phyloP scores from a whole-genome alignment of 345 rosid species.

The rapeseed (Brassica napus) region DNA sequence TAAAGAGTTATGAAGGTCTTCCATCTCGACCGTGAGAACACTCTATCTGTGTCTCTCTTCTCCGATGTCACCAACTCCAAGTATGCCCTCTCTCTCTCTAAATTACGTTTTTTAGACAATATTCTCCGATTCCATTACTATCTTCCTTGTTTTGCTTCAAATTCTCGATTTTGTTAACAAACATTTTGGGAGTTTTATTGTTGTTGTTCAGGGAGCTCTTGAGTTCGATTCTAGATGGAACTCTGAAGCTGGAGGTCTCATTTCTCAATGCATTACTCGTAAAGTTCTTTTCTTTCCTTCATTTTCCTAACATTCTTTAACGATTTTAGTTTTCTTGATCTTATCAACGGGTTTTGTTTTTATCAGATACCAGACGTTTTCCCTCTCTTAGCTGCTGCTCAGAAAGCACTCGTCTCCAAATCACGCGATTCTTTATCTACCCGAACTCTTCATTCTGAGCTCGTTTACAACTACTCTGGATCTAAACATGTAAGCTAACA shows the following conservation, averaged over 20 bases:
- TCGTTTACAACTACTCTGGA: slow-evolving; percentile 85
- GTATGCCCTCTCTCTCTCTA: slow-evolving; percentile 38
- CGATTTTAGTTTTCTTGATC: background rate
- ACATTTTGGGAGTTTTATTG: background rate
- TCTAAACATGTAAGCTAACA: slow-evolving; percentile 72
- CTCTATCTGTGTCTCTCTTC: slow-evolving; percentile 69
- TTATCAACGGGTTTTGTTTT: background rate
- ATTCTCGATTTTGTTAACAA: too few relatives aligned
- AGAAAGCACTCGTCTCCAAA: slow-evolving; percentile 57
- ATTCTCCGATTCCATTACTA: too few relatives aligned
- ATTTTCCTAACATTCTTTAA: background rate
- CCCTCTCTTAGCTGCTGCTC: background rate
- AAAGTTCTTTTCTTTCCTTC: slow-evolving; percentile 26
- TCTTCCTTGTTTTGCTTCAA: too few relatives aligned
- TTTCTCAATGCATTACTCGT: slow-evolving; percentile 84
- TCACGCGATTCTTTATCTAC: slow-evolving; percentile 73
- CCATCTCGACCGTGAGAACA: slow-evolving; percentile 45
- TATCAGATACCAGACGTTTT: slow-evolving; percentile 78
- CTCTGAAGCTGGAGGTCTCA: slow-evolving; percentile 79
- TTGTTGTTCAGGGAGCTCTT: slow-evolving; percentile 59
- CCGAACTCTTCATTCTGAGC: slow-evolving; percentile 90
- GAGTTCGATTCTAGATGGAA: slow-evolving; percentile 72
- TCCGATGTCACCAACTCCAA: slow-evolving; percentile 73
- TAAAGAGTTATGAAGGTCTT: slow-evolving; percentile 56
- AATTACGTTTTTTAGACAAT: too few relatives aligned